Percentiles rank a stretch among this genome's conserved stretches.
Conservation (phyloP, 2,329 filamentous ascomycete genomes). For the Pestalotiopsis sp. region DNA sequence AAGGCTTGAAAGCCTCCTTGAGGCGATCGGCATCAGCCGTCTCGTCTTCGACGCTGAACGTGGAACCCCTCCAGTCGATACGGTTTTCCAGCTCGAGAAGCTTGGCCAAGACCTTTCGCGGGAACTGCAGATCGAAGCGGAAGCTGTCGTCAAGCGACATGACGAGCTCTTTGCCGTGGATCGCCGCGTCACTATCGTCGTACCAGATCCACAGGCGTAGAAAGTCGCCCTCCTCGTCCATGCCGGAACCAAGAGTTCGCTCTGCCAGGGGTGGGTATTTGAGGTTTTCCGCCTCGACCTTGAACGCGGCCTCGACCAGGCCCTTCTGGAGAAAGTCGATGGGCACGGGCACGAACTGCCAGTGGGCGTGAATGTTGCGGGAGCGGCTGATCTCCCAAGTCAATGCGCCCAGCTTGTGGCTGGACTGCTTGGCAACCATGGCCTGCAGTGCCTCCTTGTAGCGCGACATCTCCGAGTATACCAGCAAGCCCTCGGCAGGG, state of each 20-base stretch:
- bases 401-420: conserved; percentile 71
- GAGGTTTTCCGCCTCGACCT: conserved; percentile 79
- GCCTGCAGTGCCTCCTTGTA: conserved; percentile 76
- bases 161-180: conserved; percentile 69
- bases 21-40: conserved; percentile 75
- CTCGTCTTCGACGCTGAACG: conserved; percentile 77
- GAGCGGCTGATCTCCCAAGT: conserved; percentile 90
- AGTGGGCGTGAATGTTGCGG: conserved; percentile 83
- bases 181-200: conserved; percentile 51
- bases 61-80: conserved; percentile 82
- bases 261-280: conserved; percentile 52
- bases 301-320: conserved; percentile 85
- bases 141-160: conserved; percentile 71
- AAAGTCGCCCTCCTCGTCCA: conserved; percentile 62
- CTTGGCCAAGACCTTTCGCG: conserved; percentile 83
- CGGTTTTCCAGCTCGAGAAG: conserved; percentile 77
- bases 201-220: conserved; percentile 83
- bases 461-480: conserved; percentile 77
- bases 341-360: conserved; percentile 85
- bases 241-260: conserved; percentile 49
- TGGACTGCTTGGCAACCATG: conserved; percentile 65
- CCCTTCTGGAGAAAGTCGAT: conserved; percentile 67
- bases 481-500: conserved; percentile 52
- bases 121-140: conserved; percentile 89
- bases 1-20: conserved; percentile 78